phyloP scores from a whole-genome alignment of 116 monocot genomes.

The Dioscorea cayenensis region DNA sequence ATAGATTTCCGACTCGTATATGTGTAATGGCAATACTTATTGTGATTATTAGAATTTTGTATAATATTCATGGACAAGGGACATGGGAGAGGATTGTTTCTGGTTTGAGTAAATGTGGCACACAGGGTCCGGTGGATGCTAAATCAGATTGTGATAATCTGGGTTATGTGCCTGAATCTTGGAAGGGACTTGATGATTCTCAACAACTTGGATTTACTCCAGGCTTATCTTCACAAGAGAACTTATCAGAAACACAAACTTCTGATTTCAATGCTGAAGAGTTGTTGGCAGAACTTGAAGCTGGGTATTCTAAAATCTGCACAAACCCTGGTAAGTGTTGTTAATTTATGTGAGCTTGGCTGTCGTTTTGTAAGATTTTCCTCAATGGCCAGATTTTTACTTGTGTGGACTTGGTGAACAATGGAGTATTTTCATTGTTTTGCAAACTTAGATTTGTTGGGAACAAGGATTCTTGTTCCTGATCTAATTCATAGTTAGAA shows the following conservation, averaged over 20 bases:
- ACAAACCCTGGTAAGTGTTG: constrained; percentile 37
- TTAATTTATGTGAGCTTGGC: neutral
- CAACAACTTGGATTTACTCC: constrained; percentile 2
- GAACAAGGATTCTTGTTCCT: too few relatives aligned
- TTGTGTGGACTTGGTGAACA: neutral
- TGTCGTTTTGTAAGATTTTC: neutral
- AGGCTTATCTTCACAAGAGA: constrained; percentile 5
- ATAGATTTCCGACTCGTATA: constrained; percentile 59
- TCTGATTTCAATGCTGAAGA: constrained; percentile 38
- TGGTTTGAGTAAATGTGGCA: constrained; percentile 1
- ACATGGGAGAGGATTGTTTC: constrained; percentile 65
- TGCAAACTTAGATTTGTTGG: neutral
- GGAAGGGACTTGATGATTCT: neutral
- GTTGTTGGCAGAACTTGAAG: constrained; percentile 53
- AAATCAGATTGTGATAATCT: neutral
- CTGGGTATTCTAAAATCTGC: constrained; percentile 40
- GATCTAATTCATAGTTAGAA: too few relatives aligned
- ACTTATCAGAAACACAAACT: constrained; percentile 4
- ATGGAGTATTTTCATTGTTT: neutral
- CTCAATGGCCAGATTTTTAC: neutral
- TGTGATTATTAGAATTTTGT: constrained; percentile 69
- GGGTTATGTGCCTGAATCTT: neutral
- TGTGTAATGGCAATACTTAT: constrained; percentile 84
- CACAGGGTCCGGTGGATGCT: neutral
- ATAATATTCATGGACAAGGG: constrained; percentile 72